Evolutionary conservation across 192 early-diverging fungal species (phyloP), one percentile per base, ranked within the genome.

Genomic region (Umbelopsis sp.): DNA sequence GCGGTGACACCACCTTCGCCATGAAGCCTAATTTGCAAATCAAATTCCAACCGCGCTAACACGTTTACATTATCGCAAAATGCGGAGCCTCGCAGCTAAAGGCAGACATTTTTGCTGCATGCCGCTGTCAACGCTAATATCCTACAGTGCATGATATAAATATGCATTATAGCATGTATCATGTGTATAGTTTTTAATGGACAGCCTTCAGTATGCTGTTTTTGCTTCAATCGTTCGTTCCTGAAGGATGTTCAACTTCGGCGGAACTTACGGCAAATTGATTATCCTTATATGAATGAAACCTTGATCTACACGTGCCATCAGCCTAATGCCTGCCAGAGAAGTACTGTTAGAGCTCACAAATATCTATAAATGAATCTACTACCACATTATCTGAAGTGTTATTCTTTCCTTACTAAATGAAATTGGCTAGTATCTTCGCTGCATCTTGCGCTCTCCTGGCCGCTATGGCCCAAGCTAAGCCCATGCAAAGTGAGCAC

Each of bases 281-380:
- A 22, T 52, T 52, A 21, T 12, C 51, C 51, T 1, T 25, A 10
- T 52, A 2, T 25, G 21, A 12, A 23, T 21, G 6, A 23, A 52
- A 52, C 51, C 51, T 52, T 52, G 51, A 52, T 52, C 22, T 52
- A 52, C 51, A 52, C 51, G 51, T 52, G 51, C 51, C 51, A 23
- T 25, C 1, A 52, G 8, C 51, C 51, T 52, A 8, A 21, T 12
- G 51, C 22, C 25, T 22, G 51, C 51, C n/a, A 52, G 51, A 2
- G 16, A 49, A 16, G 48, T 49, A 51, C 50, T 1, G 16, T 20
- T 49, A 21, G 5, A 12, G 0, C 18, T 12, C 6, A 52, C 20
- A 12, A 52, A 52, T 25, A 52, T 27, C 25, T 25, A 20, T 25
- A 23, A 52, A 52, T 27, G 25, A 52, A 12, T 20, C 51, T 27